Evolutionary conservation across 768 basidiomycete genomes (phyloP), one percentile per base, ranked within the genome.

Genomic region (Hericium erinaceus): DNA sequence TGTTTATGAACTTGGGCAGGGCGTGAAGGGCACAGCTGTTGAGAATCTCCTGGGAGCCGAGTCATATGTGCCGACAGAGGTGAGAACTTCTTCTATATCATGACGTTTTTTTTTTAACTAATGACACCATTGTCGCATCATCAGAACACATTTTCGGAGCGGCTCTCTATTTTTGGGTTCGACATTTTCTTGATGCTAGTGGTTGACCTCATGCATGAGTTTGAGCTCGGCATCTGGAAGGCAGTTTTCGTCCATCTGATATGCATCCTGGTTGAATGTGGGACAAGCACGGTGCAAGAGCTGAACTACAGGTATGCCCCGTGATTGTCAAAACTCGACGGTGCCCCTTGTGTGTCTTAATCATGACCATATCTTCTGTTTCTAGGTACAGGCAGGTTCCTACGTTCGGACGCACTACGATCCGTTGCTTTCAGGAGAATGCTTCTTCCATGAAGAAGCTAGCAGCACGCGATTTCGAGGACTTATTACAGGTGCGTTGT

Each of bases 191-290:
- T 0, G 0, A 64, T 72, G 20, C 64, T 77, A 0, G 62, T 69
- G 0, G 64, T 67, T 0, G 73, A 79, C 48, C 61, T 77, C 16
- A 48, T 79, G 57, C 76, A 77, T 41, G 73, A 77, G 46, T 67
- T 74, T 37, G 73, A 77, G 55, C 61, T 77, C 0, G 75, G 77
- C 0, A 64, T 72, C 0, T 77, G 73, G 66, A 75, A 76, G 54
- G 40, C 57, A 0, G 44, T 76, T 0, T 69, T 77, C 37, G 67
- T 60, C 0, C 77, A 79, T 37, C 61, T 77, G 0, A 57, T 77
- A 0, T 64, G 68, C 2, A 64, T 77, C 1, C 49, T 77, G 0
- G n/a, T 68, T n/a, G 50, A 64, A 54, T 37, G 5, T 26, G 60
- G 7, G 24, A 56, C 0, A 58, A 33, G 60, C 7, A 26, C 57